Evolutionary conservation across 2,329 filamentous ascomycete species (phyloP), one percentile per base, ranked within the genome.

Genomic region (Aspergillus novoparasiticus): DNA sequence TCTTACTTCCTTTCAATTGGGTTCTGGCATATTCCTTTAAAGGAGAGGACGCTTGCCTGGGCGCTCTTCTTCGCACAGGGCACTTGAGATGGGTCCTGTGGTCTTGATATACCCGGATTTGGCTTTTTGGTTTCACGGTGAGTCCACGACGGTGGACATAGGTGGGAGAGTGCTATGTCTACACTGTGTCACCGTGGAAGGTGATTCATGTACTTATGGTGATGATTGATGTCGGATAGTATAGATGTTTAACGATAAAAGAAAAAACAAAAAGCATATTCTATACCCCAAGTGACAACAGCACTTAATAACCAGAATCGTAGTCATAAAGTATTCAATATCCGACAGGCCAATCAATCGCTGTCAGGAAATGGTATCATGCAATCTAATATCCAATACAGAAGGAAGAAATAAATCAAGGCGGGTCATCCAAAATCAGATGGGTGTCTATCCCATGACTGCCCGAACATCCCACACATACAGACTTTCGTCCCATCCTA

Each of bases 401-500:
- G 57, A 60, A 63, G 28, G 43, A 56, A 57, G 50, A 59, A 60
- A 59, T 60, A 62, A 57, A 60, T 54, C 56, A 46, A 55, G 46
- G 39, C 45, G 59, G 28, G 30, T 19, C 30, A 59, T 45, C 34
- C 21, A 62, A 57, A 56, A 55, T 34, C 58, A 50, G 48, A 36
- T 41, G 54, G 6, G 46, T 19, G 39, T 67, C 54, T 67, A 74
- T 56, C 68, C 67, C 86, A 91, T 90, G 54, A 87, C 78, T 14
- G 84, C 84, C 70, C 88, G 89, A 45, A 94, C 91, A 81, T 99
- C 95, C 94, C 94, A 99, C 6, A 99, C 87, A 71, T 96, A 82
- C 12, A 99, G 85, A 70, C 89, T 86, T 81, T 97, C 93, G 73
- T 99, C 95, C 95, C 95, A 99, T 0, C 93, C 94, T 2, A 91